Conservation (phyloP, 1,284 basidiomycete species). For the Peniophora sp. region DNA sequence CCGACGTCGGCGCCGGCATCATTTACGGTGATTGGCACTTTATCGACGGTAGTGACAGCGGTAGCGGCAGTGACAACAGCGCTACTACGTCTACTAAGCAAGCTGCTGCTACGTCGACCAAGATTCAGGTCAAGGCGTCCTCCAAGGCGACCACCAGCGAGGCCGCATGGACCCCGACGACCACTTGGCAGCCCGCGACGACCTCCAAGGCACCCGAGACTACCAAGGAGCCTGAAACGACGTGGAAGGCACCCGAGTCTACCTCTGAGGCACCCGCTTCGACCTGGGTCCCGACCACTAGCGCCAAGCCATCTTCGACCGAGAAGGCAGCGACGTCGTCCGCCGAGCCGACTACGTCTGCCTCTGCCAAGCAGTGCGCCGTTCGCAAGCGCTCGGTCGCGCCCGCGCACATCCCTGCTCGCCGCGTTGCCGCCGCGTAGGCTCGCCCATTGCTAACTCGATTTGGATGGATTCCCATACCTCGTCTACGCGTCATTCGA, state of each 20-base stretch:
- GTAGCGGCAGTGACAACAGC: background rate
- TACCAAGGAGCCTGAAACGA: constrained; percentile 2
- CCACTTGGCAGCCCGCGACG: constrained; percentile 12
- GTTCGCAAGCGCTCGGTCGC: background rate
- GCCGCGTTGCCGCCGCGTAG: too few species aligned
- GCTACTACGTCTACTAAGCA: background rate
- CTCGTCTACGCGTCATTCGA: too few species aligned
- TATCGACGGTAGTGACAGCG: constrained; percentile 11
- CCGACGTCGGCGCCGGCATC: constrained; percentile 35
- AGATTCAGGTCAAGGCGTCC: background rate
- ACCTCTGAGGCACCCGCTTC: constrained; percentile 12
- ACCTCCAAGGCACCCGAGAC: constrained; percentile 6
- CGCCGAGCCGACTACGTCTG: background rate
- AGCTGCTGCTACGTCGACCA: too few species aligned
- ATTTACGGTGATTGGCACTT: constrained; percentile 52
- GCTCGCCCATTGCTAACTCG: too few species aligned
- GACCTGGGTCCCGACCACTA: constrained; percentile 9
- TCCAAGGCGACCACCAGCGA: background rate
- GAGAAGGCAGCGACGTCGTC: constrained; percentile 1
- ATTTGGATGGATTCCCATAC: too few species aligned
- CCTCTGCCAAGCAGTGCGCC: constrained; percentile 4
- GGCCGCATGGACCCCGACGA: constrained; percentile 5
- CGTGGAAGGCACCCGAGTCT: constrained; percentile 18
- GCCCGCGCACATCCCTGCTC: background rate
- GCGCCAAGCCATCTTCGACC: background rate